Evolutionary conservation across 163 green algal genomes (phyloP), one percentile per base, ranked within the genome.

Genomic region (Scenedesmus sp.): DNA sequence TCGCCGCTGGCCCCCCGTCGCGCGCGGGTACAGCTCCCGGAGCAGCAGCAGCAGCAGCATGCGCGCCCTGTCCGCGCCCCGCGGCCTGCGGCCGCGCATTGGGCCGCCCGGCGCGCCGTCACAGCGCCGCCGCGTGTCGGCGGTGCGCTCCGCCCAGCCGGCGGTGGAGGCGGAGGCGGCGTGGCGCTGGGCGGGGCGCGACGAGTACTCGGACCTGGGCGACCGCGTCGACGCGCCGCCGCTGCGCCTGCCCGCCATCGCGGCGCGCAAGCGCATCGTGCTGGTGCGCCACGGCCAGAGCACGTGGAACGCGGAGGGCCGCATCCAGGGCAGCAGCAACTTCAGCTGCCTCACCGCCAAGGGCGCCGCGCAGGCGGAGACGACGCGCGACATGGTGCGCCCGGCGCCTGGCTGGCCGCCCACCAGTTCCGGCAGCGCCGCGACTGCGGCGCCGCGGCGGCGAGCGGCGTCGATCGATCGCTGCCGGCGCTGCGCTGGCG

Each of bases 241-340:
- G 54, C 73, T 94, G 36, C 82, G 84, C 15, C 75, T 95, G 53
- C 91, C 91, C 1, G 15, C 47, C 14, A 78, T 92, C 26, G n/a
- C 18, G 0, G 33, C 60, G 6, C 77, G 22, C 20, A 69, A 70
- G 53, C 86, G 90, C 0, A 86, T 95, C 9, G 85, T 93, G 24
- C 84, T 98, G 15, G 94, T 98, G 33, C 83, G 95, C 31, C 95
- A 98, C 75, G 95, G 95, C 0, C 94, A 98, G 78, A 93, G 83
- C 70, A 98, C 93, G 0, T 98, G 95, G 95, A 98, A 98, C 66
- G 93, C 93, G 5, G 88, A 91, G 36, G 91, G 89, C 17, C 82
- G 91, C 22, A 94, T 98, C 28, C 95, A 97, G 82, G 94, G 93
- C 47, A 93, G 86, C 81, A 94, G 89, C 33, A 78, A 98, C 84